Base-by-base conservation (phyloP, 1,284 basidiomycete species). In the Polyporus tsugae region DNA sequence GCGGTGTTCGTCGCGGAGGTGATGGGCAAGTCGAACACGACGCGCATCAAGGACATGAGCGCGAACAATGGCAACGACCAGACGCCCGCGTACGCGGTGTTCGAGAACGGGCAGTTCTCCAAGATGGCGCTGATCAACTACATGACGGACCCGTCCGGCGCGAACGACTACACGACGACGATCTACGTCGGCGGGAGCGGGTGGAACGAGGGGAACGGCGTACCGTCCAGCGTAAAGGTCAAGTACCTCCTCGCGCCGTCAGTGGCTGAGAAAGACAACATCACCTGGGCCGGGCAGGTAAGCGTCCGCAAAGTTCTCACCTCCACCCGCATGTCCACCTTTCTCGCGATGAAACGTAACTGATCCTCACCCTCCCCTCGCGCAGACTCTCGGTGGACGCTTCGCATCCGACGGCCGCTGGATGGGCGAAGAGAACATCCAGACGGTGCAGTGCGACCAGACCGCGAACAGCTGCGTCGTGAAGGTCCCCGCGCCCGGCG, bases 61-160 rank as follows among this genome's bases (percentile, higher is more conserved):
- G 79, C 83, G 44, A 87, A 91, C 74, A 74, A 74, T 61, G 81
- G 79, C 57, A 85, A 84, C 73, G 80, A 82, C 22, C 87, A 82
- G 72, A 90, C 89, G 19, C 91, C 92, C 0, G 88, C 85, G 2
- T 95, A 94, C 76, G 90, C 85, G 2, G 85, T 95, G 46, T 94
- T 93, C 77, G 88, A 91, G 75, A 81, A 85, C 70, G 86, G 85
- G 17, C 79, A 75, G 60, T 85, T 90, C 2, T 82, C 82, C 4
- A 84, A 89, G 62, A 81, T 90, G n/a, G 87, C 87, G 11, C 77
- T 95, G 66, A 85, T 94, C 81, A 95, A 95, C 78, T 94, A 85
- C 73, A 80, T 88, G 59, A 80, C 82, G 29, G 89, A 91, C 73
- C 72, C 82, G 0, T 80, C 79, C 2, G 88, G 88, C 11, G 83